Evolutionary conservation across 495 filamentous ascomycete species (phyloP).

Genomic region (Penicillium maclennaniae): DNA sequence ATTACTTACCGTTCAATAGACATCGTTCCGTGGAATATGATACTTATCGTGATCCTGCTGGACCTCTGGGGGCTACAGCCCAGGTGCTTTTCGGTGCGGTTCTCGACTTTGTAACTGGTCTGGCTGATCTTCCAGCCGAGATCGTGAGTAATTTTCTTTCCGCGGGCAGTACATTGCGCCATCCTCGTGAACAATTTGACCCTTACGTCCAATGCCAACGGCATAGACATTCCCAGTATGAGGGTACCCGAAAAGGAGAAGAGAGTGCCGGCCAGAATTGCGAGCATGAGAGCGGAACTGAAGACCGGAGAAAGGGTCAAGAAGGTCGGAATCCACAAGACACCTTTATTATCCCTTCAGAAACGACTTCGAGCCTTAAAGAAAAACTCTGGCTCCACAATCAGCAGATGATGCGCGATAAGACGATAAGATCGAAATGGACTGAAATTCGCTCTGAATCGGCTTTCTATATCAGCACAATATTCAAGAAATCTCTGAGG

Average conservation of each 20-base stretch:
- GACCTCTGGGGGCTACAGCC: slow-evolving; percentile 65
- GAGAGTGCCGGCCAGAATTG: too few species aligned
- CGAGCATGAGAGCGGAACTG: too few species aligned
- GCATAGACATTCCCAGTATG: too few species aligned
- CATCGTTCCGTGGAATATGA: slow-evolving; percentile 63
- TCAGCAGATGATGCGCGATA: too few species aligned
- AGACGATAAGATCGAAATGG: too few species aligned
- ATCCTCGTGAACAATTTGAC: slow-evolving; percentile 51
- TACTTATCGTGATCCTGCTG: slow-evolving; percentile 62
- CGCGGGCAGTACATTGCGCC: slow-evolving; percentile 53
- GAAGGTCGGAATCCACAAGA: too few species aligned
- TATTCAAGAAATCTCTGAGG: slow-evolving; percentile 56
- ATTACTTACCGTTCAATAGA: slow-evolving; percentile 24
- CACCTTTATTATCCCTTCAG: too few species aligned
- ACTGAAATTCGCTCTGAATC: slow-evolving; percentile 21
- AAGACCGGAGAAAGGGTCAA: too few species aligned
- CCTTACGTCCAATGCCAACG: slow-evolving; percentile 11
- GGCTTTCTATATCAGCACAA: slow-evolving; percentile 26
- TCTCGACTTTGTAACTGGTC: slow-evolving; percentile 68
- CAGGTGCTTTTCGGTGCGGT: slow-evolving; percentile 70
- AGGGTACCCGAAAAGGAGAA: too few species aligned
- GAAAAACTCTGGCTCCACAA: too few species aligned
- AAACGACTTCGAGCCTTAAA: too few species aligned
- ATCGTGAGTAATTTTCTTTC: slow-evolving; percentile 62
- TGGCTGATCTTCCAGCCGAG: slow-evolving; percentile 72